Conservation (phyloP, 257 asterid genomes). For the Asclepias syriaca region DNA sequence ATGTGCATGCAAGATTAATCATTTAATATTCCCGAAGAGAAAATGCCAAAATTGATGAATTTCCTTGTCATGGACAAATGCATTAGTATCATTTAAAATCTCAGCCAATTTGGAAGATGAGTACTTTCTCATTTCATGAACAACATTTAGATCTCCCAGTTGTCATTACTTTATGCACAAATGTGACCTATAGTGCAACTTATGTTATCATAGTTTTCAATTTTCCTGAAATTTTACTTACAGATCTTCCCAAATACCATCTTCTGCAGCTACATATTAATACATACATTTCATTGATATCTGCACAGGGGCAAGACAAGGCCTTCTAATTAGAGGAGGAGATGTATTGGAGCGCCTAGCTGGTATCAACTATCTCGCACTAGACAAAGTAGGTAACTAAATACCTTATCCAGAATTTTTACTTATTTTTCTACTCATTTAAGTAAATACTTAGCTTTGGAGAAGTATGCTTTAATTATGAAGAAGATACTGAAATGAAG, state of each 20-base stretch:
- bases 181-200: neutral
- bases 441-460: neutral
- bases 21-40: no score
- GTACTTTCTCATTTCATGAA: neutral
- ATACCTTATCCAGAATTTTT: neutral
- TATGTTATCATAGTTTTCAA: neutral
- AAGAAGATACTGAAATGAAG: neutral
- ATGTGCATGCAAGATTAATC: no score
- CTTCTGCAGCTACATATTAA: neutral
- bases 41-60: no score
- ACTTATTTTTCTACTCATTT: neutral
- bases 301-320: slow-evolving; percentile 81
- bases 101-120: neutral
- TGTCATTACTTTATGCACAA: neutral
- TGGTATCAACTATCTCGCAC: slow-evolving; percentile 59
- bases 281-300: slow-evolving; percentile 12
- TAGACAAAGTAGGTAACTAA: slow-evolving; percentile 64
- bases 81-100: neutral
- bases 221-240: neutral
- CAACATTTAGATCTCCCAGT: neutral
- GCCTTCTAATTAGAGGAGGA: slow-evolving; percentile 94
- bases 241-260: neutral
- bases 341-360: slow-evolving; percentile 94
- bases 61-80: no score
- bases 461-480: slow-evolving; percentile 6